Percentiles rank a stretch among this genome's conserved stretches.
Conservation (phyloP, 495 filamentous ascomycete species). For the Penicillium fimorum region DNA sequence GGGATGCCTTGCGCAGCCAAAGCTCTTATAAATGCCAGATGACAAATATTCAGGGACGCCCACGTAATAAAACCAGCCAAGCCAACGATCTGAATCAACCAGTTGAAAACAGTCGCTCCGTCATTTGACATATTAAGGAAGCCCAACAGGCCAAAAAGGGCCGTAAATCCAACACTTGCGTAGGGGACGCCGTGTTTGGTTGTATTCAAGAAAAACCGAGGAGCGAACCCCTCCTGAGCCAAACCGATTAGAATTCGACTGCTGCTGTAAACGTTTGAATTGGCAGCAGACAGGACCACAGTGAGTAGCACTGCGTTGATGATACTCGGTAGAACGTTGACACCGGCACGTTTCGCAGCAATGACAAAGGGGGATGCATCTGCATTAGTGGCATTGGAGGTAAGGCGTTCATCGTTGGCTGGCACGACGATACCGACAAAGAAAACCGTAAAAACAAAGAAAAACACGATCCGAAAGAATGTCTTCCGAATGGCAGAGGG, state of each 20-base stretch:
- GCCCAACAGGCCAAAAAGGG: constrained; percentile 43
- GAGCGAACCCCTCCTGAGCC: constrained; percentile 56
- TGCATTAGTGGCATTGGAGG: constrained; percentile 46
- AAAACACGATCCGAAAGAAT: constrained; percentile 68
- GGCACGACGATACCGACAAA: constrained; percentile 67
- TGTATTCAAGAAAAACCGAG: constrained; percentile 45
- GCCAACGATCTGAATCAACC: constrained; percentile 53
- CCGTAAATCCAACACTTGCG: constrained; percentile 42
- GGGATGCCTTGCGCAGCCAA: constrained; percentile 49
- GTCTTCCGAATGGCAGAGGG: constrained; percentile 67
- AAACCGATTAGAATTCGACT: constrained; percentile 60
- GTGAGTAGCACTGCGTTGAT: constrained; percentile 74
- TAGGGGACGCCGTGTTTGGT: constrained; percentile 46
- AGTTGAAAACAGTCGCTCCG: constrained; percentile 51
- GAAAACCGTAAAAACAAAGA: constrained; percentile 66
- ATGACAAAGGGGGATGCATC: constrained; percentile 58
- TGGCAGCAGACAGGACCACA: constrained; percentile 64
- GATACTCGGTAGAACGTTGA: constrained; percentile 63
- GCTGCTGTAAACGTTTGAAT: constrained; percentile 74
- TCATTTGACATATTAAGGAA: constrained; percentile 42
- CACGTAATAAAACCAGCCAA: constrained; percentile 62
- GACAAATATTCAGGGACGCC: constrained; percentile 52
- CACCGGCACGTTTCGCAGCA: constrained; percentile 56
- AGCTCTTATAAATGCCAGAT: constrained; percentile 55
- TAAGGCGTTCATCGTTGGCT: constrained; percentile 37